phyloP scores from a whole-genome alignment of 23 red algal genomes.

The Cyanidium caldarium region DNA sequence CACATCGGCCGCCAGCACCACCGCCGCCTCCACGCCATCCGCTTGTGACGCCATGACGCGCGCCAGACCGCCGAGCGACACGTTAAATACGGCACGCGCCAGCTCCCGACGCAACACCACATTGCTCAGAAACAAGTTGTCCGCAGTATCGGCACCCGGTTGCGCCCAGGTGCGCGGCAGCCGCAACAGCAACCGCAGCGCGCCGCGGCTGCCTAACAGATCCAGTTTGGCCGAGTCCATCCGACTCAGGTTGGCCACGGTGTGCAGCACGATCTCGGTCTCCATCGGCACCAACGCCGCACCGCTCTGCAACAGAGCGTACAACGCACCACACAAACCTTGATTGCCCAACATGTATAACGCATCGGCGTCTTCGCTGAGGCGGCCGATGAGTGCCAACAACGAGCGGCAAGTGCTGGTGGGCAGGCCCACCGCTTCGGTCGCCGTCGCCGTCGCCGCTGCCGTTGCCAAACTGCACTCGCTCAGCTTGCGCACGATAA shows the following conservation, averaged over 20 bases:
- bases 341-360: neutral
- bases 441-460: no score
- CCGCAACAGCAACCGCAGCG: neutral
- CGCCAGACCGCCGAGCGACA: slow-evolving; percentile 3
- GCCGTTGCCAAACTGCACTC: no score
- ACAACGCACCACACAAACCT: neutral
- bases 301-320: neutral
- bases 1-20: neutral
- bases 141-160: neutral
- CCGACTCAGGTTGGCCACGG: neutral
- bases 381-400: neutral
- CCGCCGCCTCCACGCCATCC: neutral
- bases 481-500: neutral
- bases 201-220: neutral
- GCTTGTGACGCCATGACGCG: slow-evolving; percentile 15
- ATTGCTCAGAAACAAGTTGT: neutral
- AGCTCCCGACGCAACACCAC: slow-evolving; percentile 4
- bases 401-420: neutral
- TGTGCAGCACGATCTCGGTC: neutral
- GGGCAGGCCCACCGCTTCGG: neutral
- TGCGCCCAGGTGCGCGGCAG: neutral
- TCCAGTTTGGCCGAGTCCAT: slow-evolving; percentile 2
- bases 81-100: slow-evolving; percentile 13
- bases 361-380: neutral
- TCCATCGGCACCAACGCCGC: neutral